phyloP scores from a whole-genome alignment of 2,329 filamentous ascomycete species.

The Ophiostoma himal-ulmi region DNA sequence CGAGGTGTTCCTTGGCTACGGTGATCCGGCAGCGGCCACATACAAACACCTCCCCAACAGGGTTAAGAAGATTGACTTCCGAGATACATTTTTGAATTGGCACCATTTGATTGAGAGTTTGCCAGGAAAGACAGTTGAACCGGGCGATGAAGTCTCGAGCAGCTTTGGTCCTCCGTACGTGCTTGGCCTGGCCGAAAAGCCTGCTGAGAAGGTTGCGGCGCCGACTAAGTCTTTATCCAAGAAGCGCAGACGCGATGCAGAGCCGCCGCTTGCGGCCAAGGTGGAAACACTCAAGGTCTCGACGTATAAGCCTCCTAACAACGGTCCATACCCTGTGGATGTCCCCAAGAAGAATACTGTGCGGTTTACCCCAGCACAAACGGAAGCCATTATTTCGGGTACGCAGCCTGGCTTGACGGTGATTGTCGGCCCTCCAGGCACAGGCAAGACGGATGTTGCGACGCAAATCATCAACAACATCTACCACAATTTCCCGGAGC shows the following conservation, averaged over 20 bases:
- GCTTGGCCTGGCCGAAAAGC: conserved; percentile 59
- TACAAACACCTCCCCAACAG: conserved; percentile 78
- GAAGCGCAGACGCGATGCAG: conserved; percentile 77
- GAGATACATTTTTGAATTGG: conserved; percentile 95
- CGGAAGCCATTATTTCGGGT: conserved; percentile 88
- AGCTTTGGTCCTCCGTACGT: conserved; percentile 87
- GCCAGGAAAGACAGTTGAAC: conserved; percentile 80
- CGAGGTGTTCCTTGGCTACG: conserved; percentile 96
- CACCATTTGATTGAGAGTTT: conserved; percentile 86
- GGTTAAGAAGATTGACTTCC: conserved; percentile 75
- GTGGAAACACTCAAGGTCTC: conserved; percentile 71
- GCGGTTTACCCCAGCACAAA: conserved; percentile 84
- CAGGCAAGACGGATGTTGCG: conserved; percentile 97
- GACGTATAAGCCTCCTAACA: conserved; percentile 83
- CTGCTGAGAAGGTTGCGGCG: conserved; percentile 41
- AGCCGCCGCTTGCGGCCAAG: conserved; percentile 56
- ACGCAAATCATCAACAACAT: conserved; percentile 99
- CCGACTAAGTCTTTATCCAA: conserved; percentile 58
- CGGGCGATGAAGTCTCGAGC: conserved; percentile 61
- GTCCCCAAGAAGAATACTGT: conserved; percentile 74
- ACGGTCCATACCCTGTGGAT: conserved; percentile 83
- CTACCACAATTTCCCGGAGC: conserved; percentile 93
- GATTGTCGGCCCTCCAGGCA: conserved; percentile 90
- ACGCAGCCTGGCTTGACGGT: conserved; percentile 91
- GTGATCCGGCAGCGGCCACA: conserved; percentile 79